Evolutionary conservation across 805 yeast species (phyloP).

Genomic region (Barnettozyma pratensis): DNA sequence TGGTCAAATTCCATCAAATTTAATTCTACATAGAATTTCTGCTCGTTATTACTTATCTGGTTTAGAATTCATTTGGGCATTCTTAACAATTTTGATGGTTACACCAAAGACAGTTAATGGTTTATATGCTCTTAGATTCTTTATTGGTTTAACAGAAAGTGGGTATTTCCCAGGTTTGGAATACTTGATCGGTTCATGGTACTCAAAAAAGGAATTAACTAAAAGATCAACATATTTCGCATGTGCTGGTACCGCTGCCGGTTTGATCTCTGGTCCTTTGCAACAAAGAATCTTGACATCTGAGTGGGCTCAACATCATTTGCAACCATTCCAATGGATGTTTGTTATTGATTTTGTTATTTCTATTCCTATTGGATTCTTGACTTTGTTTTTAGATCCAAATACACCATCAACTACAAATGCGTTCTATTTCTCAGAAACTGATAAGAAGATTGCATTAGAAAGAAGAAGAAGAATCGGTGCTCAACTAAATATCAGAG

Average conservation of each 20-base stretch:
- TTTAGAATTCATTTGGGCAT: slow-evolving; percentile 39
- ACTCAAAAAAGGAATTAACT: slow-evolving; percentile 29
- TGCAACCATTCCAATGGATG: slow-evolving; percentile 37
- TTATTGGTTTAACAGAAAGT: slow-evolving; percentile 37
- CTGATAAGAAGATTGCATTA: slow-evolving; percentile 39
- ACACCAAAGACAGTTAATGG: slow-evolving; percentile 21
- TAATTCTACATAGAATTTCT: slow-evolving; percentile 34
- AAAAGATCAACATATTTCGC: slow-evolving; percentile 32
- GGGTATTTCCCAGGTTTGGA: slow-evolving; percentile 45
- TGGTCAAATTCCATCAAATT: slow-evolving; percentile 43
- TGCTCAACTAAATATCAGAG: slow-evolving; percentile 38
- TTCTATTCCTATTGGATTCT: slow-evolving; percentile 38
- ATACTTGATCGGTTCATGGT: slow-evolving; percentile 36
- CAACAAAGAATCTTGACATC: slow-evolving; percentile 28
- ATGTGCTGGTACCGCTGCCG: slow-evolving; percentile 27
- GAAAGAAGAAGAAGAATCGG: slow-evolving; percentile 40
- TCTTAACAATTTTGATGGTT: slow-evolving; percentile 31
- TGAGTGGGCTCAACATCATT: slow-evolving; percentile 9
- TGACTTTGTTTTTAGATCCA: slow-evolving; percentile 32
- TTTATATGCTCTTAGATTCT: slow-evolving; percentile 29
- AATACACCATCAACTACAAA: slow-evolving; percentile 29
- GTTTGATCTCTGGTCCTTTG: slow-evolving; percentile 30
- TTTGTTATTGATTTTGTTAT: slow-evolving; percentile 39
- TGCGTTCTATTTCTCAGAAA: slow-evolving; percentile 37
- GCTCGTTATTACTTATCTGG: slow-evolving; percentile 40